Evolutionary conservation across 208 protist genomes (phyloP).

Genomic region (Wallacemonas sp.): DNA sequence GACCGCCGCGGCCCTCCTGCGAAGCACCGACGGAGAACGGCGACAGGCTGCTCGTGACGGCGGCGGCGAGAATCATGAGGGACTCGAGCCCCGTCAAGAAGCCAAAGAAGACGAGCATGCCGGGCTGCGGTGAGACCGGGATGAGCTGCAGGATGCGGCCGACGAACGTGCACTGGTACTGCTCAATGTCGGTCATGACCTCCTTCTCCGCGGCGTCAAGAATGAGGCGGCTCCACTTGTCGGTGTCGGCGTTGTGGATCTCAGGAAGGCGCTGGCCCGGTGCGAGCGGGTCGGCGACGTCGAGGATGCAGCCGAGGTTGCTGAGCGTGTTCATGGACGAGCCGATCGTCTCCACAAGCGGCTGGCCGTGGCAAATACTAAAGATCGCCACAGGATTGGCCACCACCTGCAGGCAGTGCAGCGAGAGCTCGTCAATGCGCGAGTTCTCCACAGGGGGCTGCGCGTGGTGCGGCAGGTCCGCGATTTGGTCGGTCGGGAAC

Average conservation of each 20-base stretch:
- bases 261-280: slow-evolving; percentile 38
- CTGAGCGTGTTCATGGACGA: slow-evolving; percentile 70
- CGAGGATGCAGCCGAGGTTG: slow-evolving; percentile 74
- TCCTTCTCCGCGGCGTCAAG: slow-evolving; percentile 29
- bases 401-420: slow-evolving; percentile 80
- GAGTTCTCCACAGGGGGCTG: slow-evolving; percentile 50
- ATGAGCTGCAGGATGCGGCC: slow-evolving; percentile 75
- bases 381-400: slow-evolving; percentile 70
- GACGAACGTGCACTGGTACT: slow-evolving; percentile 67
- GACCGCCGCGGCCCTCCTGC: slow-evolving; percentile 22
- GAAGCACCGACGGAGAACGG: slow-evolving; percentile 52
- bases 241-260: slow-evolving; percentile 27
- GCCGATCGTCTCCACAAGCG: slow-evolving; percentile 55
- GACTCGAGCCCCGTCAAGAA: slow-evolving; percentile 67
- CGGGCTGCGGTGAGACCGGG: slow-evolving; percentile 61
- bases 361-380: slow-evolving; percentile 73
- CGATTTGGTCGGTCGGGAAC: slow-evolving; percentile 54
- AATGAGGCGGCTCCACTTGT: slow-evolving; percentile 32
- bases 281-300: slow-evolving; percentile 28
- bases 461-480: slow-evolving; percentile 39
- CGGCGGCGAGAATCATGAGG: slow-evolving; percentile 70
- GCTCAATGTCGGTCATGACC: slow-evolving; percentile 30
- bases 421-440: slow-evolving; percentile 70
- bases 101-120: slow-evolving; percentile 75
- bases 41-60: slow-evolving; percentile 61